A percentile compares a stretch with the other conserved stretches of the same genome.
Evolutionary conservation across 116 monocot genomes (phyloP).

Genomic region (Zostera marina): DNA sequence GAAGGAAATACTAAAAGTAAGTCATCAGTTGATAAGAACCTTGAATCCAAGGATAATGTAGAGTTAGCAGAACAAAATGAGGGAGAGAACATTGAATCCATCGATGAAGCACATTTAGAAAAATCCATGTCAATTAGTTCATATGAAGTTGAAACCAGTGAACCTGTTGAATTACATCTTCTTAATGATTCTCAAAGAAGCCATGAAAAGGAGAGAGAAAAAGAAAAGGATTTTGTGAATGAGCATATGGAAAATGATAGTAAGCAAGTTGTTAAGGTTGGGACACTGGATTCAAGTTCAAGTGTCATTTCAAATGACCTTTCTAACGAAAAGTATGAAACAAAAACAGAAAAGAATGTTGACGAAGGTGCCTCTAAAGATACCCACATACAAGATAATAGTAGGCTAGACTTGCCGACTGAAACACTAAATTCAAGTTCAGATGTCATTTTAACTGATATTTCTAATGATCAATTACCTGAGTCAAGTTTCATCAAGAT

Average conservation of each 20-base stretch:
- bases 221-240: constrained; percentile 10
- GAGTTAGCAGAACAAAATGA: constrained; percentile 14
- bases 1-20: constrained; percentile 24
- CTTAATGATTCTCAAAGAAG: constrained; percentile 18
- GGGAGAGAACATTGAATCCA: constrained; percentile 5
- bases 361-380: constrained; percentile 15
- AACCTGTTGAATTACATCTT: constrained; percentile 13
- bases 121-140: constrained; percentile 7
- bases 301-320: constrained; percentile 9
- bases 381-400: constrained; percentile 10
- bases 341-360: constrained; percentile 8
- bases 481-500: constrained; percentile 13
- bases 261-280: constrained; percentile 14
- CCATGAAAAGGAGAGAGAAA: constrained; percentile 11
- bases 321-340: constrained; percentile 12
- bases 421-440: constrained; percentile 13
- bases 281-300: constrained; percentile 10
- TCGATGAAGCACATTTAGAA: constrained; percentile 8
- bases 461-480: constrained; percentile 10
- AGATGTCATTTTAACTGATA: constrained; percentile 6
- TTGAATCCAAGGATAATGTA: constrained; percentile 12
- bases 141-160: constrained; percentile 5
- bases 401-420: constrained; percentile 10
- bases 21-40: constrained; percentile 1
- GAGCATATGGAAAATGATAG: constrained; percentile 10